These are phyloP conservation scores for Fusarium sp. DNA, from an alignment of 2,329 filamentous ascomycete genomes.

Conservation along the genomic window DNA sequence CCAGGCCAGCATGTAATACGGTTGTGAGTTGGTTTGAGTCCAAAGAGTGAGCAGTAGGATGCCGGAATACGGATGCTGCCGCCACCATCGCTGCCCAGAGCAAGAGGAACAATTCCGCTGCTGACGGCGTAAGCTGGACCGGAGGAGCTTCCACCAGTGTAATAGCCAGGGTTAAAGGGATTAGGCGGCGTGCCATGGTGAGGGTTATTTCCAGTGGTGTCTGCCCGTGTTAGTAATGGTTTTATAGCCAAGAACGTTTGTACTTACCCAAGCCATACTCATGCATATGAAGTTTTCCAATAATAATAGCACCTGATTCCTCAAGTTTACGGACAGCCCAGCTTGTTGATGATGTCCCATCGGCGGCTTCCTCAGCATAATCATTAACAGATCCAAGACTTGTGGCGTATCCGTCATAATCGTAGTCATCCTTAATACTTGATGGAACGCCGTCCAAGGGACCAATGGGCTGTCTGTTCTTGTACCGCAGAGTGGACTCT, in stretches of 20 bases:
- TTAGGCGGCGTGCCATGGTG: constrained; percentile 79
- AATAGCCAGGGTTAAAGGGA: constrained; percentile 78
- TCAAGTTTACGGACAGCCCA: constrained; percentile 78
- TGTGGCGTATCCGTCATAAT: constrained; percentile 78
- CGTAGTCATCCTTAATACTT: constrained; percentile 80
- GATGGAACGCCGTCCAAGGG: constrained; percentile 79
- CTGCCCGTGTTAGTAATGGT: constrained; percentile 48
- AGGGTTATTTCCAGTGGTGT: constrained; percentile 81
- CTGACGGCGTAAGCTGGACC: constrained; percentile 78
- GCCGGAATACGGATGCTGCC: constrained; percentile 80
- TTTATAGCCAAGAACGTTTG: neutral
- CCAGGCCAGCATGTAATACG: constrained; percentile 72
- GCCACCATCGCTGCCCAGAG: constrained; percentile 78
- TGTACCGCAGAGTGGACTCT: constrained; percentile 58
- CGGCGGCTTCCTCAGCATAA: constrained; percentile 60
- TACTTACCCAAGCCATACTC: constrained; percentile 74
- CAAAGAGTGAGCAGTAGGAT: constrained; percentile 78
- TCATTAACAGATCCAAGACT: constrained; percentile 71
- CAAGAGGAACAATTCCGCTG: constrained; percentile 75
- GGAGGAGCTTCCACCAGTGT: constrained; percentile 81
- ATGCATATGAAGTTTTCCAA: constrained; percentile 82
- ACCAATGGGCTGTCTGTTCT: constrained; percentile 67
- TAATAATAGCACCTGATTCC: constrained; percentile 75
- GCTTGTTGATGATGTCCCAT: constrained; percentile 60
- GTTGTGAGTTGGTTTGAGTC: constrained; percentile 76